Evolutionary conservation across 169 alveolate species (phyloP).

Genomic region (Miamiensis avidus): DNA sequence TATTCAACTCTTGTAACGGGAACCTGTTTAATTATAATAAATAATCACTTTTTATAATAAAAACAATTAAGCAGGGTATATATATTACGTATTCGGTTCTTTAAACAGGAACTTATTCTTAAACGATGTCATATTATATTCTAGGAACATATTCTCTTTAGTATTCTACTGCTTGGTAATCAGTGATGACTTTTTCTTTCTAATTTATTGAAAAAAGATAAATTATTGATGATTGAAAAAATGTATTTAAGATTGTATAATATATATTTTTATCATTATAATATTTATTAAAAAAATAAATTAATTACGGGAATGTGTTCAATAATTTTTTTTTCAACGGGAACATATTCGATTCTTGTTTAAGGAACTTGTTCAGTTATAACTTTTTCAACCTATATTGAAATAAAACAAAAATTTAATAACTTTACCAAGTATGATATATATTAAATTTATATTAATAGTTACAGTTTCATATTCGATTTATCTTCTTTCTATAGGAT

Average conservation of each 20-base stretch:
- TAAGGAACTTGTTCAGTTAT: not conserved
- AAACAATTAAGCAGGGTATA: no score
- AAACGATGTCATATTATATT: constrained; percentile 31
- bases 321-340: not conserved
- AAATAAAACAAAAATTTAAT: no score
- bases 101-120: constrained; percentile 23
- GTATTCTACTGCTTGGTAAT: constrained; percentile 53
- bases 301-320: constrained; percentile 6
- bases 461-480: constrained; percentile 33
- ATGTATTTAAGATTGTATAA: no score
- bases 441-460: no score
- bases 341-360: not conserved
- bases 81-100: constrained; percentile 41
- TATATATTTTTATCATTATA: no score
- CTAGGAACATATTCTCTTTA: constrained; percentile 44
- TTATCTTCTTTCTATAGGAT: constrained; percentile 43
- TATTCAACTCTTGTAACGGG: constrained; percentile 38
- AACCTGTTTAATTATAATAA: no score
- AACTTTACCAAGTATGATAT: no score
- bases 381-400: not conserved
- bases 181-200: constrained; percentile 42
- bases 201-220: no score
- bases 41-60: no score
- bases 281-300: no score
- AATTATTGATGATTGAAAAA: no score